Conservation (phyloP, 192 early-diverging fungal genomes). For the Backusella psychrophila region DNA sequence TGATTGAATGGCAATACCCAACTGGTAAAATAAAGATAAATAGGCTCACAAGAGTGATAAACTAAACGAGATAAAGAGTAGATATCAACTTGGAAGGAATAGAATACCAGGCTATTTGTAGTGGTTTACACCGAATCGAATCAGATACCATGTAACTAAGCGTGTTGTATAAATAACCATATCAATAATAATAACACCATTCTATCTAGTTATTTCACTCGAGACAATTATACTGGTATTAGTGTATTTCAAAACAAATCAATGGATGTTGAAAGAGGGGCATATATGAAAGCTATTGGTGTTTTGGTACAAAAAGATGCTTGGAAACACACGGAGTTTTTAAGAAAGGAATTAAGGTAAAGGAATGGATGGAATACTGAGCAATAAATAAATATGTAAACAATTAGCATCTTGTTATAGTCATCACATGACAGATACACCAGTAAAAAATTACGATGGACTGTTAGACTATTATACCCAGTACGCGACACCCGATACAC, state of each 20-base stretch:
- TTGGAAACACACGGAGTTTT: slow-evolving; percentile 47
- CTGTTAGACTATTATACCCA: slow-evolving; percentile 1
- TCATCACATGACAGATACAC: slow-evolving; percentile 1
- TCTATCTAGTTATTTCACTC: slow-evolving; percentile 46
- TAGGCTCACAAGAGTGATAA: not conserved
- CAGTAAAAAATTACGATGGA: not conserved
- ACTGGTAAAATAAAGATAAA: slow-evolving; percentile 18
- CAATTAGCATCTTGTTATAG: not conserved
- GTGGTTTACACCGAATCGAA: slow-evolving; percentile 49
- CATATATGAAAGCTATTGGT: slow-evolving; percentile 51
- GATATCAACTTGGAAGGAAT: slow-evolving; percentile 46
- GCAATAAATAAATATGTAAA: not conserved
- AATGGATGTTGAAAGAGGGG: slow-evolving; percentile 43
- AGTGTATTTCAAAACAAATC: slow-evolving; percentile 44
- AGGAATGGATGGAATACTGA: not conserved
- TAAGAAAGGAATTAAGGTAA: slow-evolving; percentile 41
- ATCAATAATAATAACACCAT: not conserved
- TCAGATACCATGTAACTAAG: slow-evolving; percentile 52
- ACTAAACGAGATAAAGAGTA: slow-evolving; percentile 18
- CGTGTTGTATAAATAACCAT: not conserved
- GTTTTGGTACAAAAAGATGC: slow-evolving; percentile 46
- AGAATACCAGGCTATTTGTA: slow-evolving; percentile 54
- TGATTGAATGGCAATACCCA: slow-evolving; percentile 54
- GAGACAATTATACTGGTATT: slow-evolving; percentile 39
- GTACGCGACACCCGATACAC: not conserved